Evolutionary conservation across 192 early-diverging fungal species (phyloP).

Genomic region (Coemansia sp.): DNA sequence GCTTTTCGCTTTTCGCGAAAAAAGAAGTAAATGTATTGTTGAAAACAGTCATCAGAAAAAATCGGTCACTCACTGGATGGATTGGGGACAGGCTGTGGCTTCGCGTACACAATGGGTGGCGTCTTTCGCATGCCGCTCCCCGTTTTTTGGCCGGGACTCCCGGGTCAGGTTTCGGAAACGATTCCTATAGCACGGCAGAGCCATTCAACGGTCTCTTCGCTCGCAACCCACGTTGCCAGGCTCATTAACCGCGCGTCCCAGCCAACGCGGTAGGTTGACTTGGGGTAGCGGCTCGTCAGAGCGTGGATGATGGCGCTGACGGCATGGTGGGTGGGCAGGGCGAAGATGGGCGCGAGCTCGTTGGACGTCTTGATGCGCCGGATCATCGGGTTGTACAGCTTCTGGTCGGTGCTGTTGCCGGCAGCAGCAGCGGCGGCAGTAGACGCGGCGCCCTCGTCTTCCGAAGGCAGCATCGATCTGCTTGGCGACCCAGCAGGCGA

Average conservation of each 20-base stretch:
- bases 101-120: neutral
- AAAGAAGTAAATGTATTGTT: no score
- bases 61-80: neutral
- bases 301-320: constrained; percentile 50
- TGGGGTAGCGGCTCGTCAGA: constrained; percentile 52
- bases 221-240: constrained; percentile 39
- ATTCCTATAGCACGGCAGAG: constrained; percentile 50
- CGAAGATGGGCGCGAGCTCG: constrained; percentile 48
- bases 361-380: constrained; percentile 47
- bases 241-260: constrained; percentile 55
- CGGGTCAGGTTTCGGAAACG: constrained; percentile 39
- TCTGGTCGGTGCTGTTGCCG: constrained; percentile 12
- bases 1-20: no score
- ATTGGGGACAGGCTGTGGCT: neutral
- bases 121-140: neutral
- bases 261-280: constrained; percentile 56
- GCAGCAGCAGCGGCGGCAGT: neutral
- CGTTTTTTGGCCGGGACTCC: neutral
- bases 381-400: constrained; percentile 46
- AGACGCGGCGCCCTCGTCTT: constrained; percentile 11
- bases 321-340: constrained; percentile 50
- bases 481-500: constrained; percentile 18
- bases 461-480: constrained; percentile 7
- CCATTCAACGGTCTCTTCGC: constrained; percentile 55
- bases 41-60: neutral